Conservation (phyloP, 345 rosid species). For the Hibiscus tridactylites region DNA sequence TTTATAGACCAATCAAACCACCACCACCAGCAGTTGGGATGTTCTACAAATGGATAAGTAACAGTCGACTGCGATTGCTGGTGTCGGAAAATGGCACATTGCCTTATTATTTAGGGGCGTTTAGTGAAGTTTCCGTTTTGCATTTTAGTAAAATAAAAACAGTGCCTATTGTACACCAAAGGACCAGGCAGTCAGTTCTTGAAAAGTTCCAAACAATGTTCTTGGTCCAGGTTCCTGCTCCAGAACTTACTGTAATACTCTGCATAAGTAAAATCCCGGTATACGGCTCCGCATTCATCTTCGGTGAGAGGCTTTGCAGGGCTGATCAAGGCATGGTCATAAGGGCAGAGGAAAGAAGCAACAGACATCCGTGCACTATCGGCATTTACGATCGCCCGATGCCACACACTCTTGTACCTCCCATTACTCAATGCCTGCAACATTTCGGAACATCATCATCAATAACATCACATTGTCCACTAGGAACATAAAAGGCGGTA, state of each 20-base stretch:
- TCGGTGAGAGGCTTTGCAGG: constrained; percentile 43
- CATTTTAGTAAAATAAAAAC: neutral
- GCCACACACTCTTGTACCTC: constrained; percentile 83
- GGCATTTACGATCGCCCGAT: constrained; percentile 58
- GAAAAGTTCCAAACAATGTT: constrained; percentile 79
- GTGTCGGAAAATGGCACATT: neutral
- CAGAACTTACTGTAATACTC: constrained; percentile 85
- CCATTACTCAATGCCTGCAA: constrained; percentile 81
- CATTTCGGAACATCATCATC: neutral
- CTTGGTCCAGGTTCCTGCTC: constrained; percentile 80
- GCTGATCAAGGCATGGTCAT: constrained; percentile 48
- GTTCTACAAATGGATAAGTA: neutral
- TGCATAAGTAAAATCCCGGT: constrained; percentile 68
- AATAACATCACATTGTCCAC: neutral
- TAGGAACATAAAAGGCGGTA: neutral
- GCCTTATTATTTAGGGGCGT: neutral
- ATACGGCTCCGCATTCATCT: constrained; percentile 37
- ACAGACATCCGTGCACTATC: constrained; percentile 59
- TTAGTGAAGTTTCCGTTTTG: neutral
- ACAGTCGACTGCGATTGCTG: neutral
- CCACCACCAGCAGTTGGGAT: neutral
- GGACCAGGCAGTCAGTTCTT: constrained; percentile 18
- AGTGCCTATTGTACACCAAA: neutral
- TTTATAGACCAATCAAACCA: too few species aligned
- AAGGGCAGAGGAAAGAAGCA: constrained; percentile 73